Base-by-base conservation (phyloP, 2,329 filamentous ascomycete genomes). In the Trichoderma cornu-damae region DNA sequence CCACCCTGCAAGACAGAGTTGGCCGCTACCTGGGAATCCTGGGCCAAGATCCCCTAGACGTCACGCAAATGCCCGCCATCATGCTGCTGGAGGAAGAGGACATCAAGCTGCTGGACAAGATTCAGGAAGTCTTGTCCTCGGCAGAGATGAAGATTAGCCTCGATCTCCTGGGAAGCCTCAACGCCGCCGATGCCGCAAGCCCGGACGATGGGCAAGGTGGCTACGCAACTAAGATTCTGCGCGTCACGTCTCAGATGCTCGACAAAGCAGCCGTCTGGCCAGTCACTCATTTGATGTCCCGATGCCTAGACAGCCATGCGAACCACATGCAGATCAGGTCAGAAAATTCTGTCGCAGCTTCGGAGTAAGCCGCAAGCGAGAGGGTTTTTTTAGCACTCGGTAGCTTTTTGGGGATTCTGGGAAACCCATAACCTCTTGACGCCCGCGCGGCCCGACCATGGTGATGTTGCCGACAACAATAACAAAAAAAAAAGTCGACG, bases 51-150 rank as follows among this genome's bases (percentile, higher is more conserved):
- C 81, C 88, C 0, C 83, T 94, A 32, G 90, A 96, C 65, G 80
- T 90, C 51, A 78, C 79, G 0, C 86, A 92, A 63, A 88, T 96
- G 6, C 90, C 91, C 2, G 90, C 87, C 2, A 88, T 96, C 57
- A 90, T 96, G 84, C 81, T 96, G 3, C 79, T 97, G 1, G 92
- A 96, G 66, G 89, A 94, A 16, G 93, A 97, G 68, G 93, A 99
- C 63, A 82, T 88, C 62, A 93, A 93, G 70, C 78, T 97, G 2
- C 75, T 97, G 6, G 79, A 83, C 43, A 96, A 95, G 73, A 85
- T 96, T 22, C 83, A 88, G 63, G 87, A 90, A 61, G 87, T 97
- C 8, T 75, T 96, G 38, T 76, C 80, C 34, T 87, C 83, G 61
- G 85, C 90, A 8, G 90, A 96, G 69, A 78, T 83, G 66, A 96